These are phyloP conservation scores for Talaromyces stipitatus DNA, from an alignment of 495 filamentous ascomycete species.

Conservation along the genomic window DNA sequence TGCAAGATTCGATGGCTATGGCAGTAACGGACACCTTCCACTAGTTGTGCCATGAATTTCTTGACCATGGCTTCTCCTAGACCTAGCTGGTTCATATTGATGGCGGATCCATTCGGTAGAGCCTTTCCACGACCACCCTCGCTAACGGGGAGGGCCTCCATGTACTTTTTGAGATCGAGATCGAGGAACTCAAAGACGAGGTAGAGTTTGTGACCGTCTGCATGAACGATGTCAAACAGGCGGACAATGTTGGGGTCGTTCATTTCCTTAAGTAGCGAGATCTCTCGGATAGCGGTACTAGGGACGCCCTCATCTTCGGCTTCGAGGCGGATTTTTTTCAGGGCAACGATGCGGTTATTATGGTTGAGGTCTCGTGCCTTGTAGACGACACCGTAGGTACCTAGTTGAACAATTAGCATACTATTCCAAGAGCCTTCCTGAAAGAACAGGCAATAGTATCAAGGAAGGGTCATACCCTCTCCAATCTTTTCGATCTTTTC, in stretches of 20 bases:
- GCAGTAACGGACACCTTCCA: slow-evolving; percentile 88
- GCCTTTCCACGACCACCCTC: slow-evolving; percentile 87
- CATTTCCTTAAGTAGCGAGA: slow-evolving; percentile 95
- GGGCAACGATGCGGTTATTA: slow-evolving; percentile 74
- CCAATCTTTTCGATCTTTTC: slow-evolving; percentile 99
- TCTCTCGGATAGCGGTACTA: slow-evolving; percentile 93
- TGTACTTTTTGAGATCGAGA: slow-evolving; percentile 94
- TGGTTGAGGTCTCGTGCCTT: slow-evolving; percentile 79
- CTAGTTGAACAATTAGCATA: slow-evolving; percentile 32
- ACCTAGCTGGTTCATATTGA: slow-evolving; percentile 62
- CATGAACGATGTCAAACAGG: slow-evolving; percentile 90
- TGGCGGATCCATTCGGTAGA: slow-evolving; percentile 67
- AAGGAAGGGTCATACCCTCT: slow-evolving; percentile 59
- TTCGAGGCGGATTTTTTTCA: slow-evolving; percentile 98
- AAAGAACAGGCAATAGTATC: background rate
- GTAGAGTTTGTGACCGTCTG: slow-evolving; percentile 94
- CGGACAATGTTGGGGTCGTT: slow-evolving; percentile 90
- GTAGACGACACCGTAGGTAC: slow-evolving; percentile 90
- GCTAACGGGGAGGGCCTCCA: slow-evolving; percentile 89
- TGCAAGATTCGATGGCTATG: slow-evolving; percentile 93
- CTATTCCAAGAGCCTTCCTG: background rate
- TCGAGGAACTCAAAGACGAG: slow-evolving; percentile 94
- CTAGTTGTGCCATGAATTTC: slow-evolving; percentile 94
- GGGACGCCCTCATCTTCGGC: slow-evolving; percentile 97
- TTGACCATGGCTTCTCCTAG: slow-evolving; percentile 88